These are phyloP conservation scores for Conringia planisiliqua DNA, from an alignment of 345 rosid genomes.

Conservation along the genomic window DNA sequence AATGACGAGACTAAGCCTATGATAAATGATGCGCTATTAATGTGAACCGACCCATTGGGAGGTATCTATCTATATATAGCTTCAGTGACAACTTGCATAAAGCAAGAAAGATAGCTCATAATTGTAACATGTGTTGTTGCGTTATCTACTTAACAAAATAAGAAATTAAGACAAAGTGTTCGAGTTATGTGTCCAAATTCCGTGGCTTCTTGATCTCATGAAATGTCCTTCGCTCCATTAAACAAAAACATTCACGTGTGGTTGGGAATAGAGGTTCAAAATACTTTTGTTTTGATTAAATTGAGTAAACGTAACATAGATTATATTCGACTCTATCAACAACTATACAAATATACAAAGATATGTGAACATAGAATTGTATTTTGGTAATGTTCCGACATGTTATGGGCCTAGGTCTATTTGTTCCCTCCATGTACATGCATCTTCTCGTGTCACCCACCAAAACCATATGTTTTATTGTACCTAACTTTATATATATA, in stretches of 20 bases:
- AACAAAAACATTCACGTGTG: conserved; percentile 18
- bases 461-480: conserved; percentile 2
- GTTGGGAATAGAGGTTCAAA: background rate
- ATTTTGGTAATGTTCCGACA: conserved; percentile 22
- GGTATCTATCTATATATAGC: background rate
- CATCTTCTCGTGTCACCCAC: conserved; percentile 14
- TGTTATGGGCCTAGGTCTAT: conserved; percentile 17
- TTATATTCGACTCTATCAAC: background rate
- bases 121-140: background rate
- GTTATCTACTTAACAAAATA: background rate
- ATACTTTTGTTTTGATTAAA: background rate
- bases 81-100: conserved; percentile 10
- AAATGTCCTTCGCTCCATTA: background rate
- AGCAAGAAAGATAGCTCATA: background rate
- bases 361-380: background rate
- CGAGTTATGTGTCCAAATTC: background rate
- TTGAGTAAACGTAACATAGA: background rate
- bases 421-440: conserved; percentile 18
- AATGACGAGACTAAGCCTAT: background rate
- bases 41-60: conserved; percentile 25
- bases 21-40: conserved; percentile 3
- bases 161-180: background rate
- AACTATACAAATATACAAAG: background rate
- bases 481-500: background rate
- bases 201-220: conserved; percentile 21